Conservation (phyloP, 305 asterid genomes). For the Fraxinus albicans region DNA sequence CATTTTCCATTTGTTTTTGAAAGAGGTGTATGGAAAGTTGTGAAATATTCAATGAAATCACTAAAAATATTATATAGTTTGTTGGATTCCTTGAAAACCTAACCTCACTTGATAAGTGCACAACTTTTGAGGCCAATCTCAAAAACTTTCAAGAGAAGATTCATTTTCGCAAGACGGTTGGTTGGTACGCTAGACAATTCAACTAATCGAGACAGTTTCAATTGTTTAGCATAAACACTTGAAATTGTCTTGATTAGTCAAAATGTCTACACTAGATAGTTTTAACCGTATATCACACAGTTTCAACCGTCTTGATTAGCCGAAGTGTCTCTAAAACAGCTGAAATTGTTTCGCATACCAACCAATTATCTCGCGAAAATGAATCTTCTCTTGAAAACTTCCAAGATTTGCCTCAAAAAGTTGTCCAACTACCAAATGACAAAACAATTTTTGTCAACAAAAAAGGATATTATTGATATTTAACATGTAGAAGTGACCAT, state of each 20-base stretch:
- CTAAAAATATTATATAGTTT: not conserved
- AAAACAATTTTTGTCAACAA: not conserved
- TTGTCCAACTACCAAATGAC: not conserved
- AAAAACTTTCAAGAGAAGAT: not conserved
- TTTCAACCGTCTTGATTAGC: not conserved
- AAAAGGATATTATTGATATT: not conserved
- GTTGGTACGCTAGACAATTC: not conserved
- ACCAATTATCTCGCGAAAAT: too few relatives aligned
- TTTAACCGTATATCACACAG: not conserved
- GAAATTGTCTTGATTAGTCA: not conserved
- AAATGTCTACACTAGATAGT: not conserved
- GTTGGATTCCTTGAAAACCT: not conserved
- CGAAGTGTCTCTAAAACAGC: not conserved
- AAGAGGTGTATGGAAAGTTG: not conserved
- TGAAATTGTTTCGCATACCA: not conserved
- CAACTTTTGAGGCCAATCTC: not conserved
- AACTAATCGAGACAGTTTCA: not conserved
- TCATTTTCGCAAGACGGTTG: not conserved
- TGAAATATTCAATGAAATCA: not conserved
- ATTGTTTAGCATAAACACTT: not conserved
- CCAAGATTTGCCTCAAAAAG: not conserved
- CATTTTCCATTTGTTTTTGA: not conserved
- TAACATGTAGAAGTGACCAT: not conserved
- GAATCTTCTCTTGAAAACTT: not conserved
- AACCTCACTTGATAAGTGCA: not conserved